These are phyloP conservation scores for Fusarium guadeloupense DNA, from an alignment of 2,329 filamentous ascomycete genomes.

Conservation along the genomic window DNA sequence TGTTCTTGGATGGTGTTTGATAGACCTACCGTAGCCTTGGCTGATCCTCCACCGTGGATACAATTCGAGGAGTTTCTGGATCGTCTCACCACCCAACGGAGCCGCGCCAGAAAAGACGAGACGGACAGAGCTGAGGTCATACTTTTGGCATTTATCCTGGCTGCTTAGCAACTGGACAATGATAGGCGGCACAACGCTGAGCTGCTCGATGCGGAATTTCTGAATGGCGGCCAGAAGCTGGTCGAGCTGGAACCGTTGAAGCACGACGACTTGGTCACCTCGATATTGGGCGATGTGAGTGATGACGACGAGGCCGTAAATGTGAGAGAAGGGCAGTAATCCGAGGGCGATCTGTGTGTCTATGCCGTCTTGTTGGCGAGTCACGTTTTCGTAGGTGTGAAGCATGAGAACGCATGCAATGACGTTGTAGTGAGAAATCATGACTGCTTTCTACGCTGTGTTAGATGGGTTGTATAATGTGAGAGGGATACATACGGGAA, in stretches of 20 bases:
- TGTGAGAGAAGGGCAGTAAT: constrained; percentile 81
- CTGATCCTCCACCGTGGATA: constrained; percentile 73
- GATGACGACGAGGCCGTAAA: constrained; percentile 79
- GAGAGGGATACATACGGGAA: constrained; percentile 62
- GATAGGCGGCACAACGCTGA: constrained; percentile 30
- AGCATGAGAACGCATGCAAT: constrained; percentile 77
- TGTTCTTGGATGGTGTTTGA: background rate
- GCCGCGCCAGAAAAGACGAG: constrained; percentile 60
- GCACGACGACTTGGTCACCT: constrained; percentile 76
- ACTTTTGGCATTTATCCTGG: constrained; percentile 17
- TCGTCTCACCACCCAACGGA: constrained; percentile 75
- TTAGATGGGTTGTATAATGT: background rate
- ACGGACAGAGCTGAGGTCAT: constrained; percentile 25
- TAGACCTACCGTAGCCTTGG: constrained; percentile 74
- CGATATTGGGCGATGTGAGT: constrained; percentile 72
- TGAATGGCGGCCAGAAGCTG: constrained; percentile 57
- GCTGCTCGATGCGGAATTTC: constrained; percentile 29
- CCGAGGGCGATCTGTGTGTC: constrained; percentile 64
- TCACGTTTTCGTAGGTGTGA: constrained; percentile 56
- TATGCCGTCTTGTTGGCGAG: constrained; percentile 48
- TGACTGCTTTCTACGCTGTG: constrained; percentile 75
- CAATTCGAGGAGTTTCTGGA: constrained; percentile 67
- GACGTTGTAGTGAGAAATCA: constrained; percentile 82
- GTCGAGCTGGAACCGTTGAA: constrained; percentile 78
- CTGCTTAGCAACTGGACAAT: constrained; percentile 20